phyloP scores from a whole-genome alignment of 139 green algal genomes.

The Tetradesmus lagerheimii region DNA sequence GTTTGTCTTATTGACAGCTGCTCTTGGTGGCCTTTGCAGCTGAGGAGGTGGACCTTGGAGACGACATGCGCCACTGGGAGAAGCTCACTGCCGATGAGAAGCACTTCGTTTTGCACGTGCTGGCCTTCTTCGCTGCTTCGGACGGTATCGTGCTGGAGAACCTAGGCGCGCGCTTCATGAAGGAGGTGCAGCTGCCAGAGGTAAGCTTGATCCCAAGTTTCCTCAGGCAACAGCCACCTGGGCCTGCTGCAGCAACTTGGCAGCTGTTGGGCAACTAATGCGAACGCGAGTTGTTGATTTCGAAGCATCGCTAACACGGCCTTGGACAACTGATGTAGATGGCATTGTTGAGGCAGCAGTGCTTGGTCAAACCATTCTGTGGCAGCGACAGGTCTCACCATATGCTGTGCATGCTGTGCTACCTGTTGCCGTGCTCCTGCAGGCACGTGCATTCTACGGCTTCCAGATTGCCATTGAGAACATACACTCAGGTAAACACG shows the following conservation, averaged over 20 bases:
- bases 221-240: not conserved
- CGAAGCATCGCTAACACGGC: too few relatives aligned
- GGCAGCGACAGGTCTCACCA: not conserved
- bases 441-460: conserved; percentile 98
- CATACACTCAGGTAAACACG: conserved; percentile 90
- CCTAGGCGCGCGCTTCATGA: conserved; percentile 95
- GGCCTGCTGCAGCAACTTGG: not conserved
- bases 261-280: not conserved
- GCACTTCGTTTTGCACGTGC: conserved; percentile 97
- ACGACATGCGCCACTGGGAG: conserved; percentile 95
- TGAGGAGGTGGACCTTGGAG: conserved; percentile 97
- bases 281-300: too few relatives aligned
- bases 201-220: conserved; percentile 47
- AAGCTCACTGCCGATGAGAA: conserved; percentile 89
- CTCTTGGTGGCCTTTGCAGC: conserved; percentile 58
- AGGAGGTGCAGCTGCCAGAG: conserved; percentile 95
- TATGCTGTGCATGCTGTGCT: not conserved
- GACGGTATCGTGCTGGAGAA: conserved; percentile 99
- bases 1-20: not conserved
- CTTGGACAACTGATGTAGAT: too few relatives aligned
- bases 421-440: not conserved
- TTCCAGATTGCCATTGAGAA: conserved; percentile 99
- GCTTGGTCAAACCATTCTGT: not conserved
- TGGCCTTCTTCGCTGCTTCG: conserved; percentile 98
- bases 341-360: too few relatives aligned